phyloP scores from a whole-genome alignment of 2,329 filamentous ascomycete species.

The Aspergillus pseudoglaucus region DNA sequence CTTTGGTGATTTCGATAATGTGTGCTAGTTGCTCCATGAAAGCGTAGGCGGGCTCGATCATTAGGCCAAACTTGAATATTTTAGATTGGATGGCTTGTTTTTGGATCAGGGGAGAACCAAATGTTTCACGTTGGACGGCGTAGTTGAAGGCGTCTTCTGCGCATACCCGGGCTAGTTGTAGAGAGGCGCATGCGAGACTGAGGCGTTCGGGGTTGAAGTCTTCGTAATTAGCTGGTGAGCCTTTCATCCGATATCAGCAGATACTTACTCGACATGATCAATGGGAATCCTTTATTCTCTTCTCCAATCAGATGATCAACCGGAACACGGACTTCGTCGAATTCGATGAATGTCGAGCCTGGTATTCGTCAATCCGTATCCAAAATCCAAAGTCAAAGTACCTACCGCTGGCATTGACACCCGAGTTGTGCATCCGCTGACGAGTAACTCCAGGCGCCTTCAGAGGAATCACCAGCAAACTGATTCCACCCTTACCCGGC shows the following conservation, averaged over 20 bases:
- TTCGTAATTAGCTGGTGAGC: slow-evolving; percentile 2
- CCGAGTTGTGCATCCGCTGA: slow-evolving; percentile 53
- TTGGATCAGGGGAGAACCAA: slow-evolving; percentile 52
- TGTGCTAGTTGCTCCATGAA: slow-evolving; percentile 58
- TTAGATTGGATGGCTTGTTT: slow-evolving; percentile 57
- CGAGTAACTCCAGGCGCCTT: slow-evolving; percentile 54
- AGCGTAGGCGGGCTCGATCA: slow-evolving; percentile 56
- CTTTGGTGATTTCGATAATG: slow-evolving; percentile 42
- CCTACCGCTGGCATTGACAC: slow-evolving; percentile 58
- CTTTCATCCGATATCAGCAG: background rate
- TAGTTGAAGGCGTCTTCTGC: slow-evolving; percentile 57
- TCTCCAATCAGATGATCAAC: slow-evolving; percentile 61
- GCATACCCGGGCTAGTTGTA: slow-evolving; percentile 56
- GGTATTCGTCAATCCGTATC: background rate
- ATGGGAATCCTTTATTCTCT: slow-evolving; percentile 65
- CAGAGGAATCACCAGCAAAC: slow-evolving; percentile 60
- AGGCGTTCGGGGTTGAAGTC: slow-evolving; percentile 73
- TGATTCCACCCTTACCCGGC: slow-evolving; percentile 53
- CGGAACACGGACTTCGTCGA: slow-evolving; percentile 67
- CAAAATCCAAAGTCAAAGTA: slow-evolving; percentile 1
- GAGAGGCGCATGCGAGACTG: slow-evolving; percentile 57
- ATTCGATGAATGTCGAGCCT: slow-evolving; percentile 57
- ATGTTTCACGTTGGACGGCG: slow-evolving; percentile 57
- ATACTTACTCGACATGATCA: slow-evolving; percentile 59
- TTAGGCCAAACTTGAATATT: slow-evolving; percentile 52